These are phyloP conservation scores for Fusarium staphyleae DNA, from an alignment of 2,329 filamentous ascomycete species.

Conservation along the genomic window DNA sequence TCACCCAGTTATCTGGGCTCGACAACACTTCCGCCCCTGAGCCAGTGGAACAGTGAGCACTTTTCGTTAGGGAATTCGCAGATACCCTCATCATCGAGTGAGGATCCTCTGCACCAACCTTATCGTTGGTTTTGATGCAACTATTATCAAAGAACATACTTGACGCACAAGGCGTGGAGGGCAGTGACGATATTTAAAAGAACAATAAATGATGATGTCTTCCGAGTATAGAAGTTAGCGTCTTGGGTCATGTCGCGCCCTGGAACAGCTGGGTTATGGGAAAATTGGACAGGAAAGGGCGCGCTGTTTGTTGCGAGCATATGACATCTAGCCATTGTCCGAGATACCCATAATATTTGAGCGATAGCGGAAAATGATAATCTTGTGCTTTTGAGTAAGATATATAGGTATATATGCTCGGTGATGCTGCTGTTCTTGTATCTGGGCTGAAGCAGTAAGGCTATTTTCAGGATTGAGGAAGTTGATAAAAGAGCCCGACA, in stretches of 20 bases:
- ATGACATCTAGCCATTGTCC: conserved; percentile 7
- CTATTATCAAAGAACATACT: background rate
- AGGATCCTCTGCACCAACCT: conserved; percentile 14
- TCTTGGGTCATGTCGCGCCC: background rate
- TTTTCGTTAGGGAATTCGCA: conserved; percentile 7
- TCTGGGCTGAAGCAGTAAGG: no score
- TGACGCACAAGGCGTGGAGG: background rate
- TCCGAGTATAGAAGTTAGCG: background rate
- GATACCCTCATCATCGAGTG: conserved; percentile 16
- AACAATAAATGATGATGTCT: background rate
- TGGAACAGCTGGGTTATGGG: background rate
- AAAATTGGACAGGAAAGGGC: background rate
- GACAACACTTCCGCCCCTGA: conserved; percentile 2
- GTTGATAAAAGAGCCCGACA: no score
- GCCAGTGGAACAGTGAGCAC: conserved; percentile 10
- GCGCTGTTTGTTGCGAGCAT: conserved; percentile 3
- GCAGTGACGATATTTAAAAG: background rate
- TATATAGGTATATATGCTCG: no score
- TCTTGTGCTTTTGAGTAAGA: background rate
- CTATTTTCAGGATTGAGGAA: no score
- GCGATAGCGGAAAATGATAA: conserved; percentile 7
- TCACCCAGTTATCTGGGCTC: background rate
- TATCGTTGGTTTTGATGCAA: conserved; percentile 15
- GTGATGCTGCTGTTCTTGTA: no score
- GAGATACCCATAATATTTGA: conserved; percentile 23